These are phyloP conservation scores for Bonia amplexicaulis DNA, from an alignment of 176 grass and related monocot species.

Conservation along the genomic window DNA sequence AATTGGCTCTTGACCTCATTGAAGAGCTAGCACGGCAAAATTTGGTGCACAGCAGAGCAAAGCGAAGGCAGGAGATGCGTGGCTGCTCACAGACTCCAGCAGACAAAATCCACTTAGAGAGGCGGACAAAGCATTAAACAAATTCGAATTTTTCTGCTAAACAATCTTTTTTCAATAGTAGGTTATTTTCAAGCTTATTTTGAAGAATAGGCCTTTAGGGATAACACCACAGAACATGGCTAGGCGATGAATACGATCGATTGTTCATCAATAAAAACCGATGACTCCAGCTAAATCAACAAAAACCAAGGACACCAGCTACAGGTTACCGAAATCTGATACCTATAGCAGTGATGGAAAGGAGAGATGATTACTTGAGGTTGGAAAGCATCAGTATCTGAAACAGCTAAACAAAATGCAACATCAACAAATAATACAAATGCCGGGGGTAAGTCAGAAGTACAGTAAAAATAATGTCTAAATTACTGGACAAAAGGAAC, in stretches of 20 bases:
- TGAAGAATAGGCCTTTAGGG: not conserved
- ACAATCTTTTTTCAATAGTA: not conserved
- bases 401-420: not conserved
- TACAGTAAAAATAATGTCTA: not conserved
- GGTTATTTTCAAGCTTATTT: not conserved
- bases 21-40: conserved; percentile 47
- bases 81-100: conserved; percentile 45
- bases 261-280: not conserved
- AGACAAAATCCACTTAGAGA: conserved; percentile 38
- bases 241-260: not conserved
- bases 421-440: not conserved
- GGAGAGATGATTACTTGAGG: not conserved
- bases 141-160: conserved; percentile 8
- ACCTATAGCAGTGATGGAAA: not conserved
- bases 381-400: not conserved
- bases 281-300: not conserved
- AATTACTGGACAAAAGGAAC: not conserved
- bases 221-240: not conserved
- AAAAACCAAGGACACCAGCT: not conserved
- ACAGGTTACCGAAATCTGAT: not conserved
- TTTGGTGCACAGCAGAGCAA: conserved; percentile 22
- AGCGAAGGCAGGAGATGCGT: conserved; percentile 22
- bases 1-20: conserved; percentile 53
- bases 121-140: conserved; percentile 22
- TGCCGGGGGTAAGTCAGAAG: not conserved